A percentile compares a stretch with the other conserved stretches of the same genome.
These are phyloP conservation scores for Rhodofomes roseus DNA, from an alignment of 1,284 basidiomycete genomes.

Conservation along the genomic window DNA sequence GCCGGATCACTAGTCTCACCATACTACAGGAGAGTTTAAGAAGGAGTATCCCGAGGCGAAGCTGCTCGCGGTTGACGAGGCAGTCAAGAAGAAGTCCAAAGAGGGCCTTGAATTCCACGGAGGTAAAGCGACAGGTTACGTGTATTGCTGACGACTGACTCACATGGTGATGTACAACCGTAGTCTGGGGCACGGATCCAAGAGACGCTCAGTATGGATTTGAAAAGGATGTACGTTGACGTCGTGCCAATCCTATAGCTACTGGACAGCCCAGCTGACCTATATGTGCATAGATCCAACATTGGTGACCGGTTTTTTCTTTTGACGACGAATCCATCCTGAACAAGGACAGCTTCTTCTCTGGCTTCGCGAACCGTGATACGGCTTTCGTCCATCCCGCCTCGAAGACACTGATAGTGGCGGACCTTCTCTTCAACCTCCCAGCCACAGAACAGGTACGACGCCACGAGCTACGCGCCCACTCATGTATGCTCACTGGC, in stretches of 20 bases:
- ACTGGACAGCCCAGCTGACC: conserved; percentile 1
- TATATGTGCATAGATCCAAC: conserved; percentile 45
- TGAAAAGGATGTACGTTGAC: conserved; percentile 65
- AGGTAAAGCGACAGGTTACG: conserved; percentile 39
- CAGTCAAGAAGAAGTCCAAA: conserved; percentile 39
- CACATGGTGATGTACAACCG: no score
- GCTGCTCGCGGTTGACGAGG: conserved; percentile 61
- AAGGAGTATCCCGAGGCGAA: conserved; percentile 77
- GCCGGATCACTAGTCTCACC: neutral
- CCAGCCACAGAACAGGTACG: conserved; percentile 81
- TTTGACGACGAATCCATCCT: neutral
- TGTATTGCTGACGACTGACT: no score
- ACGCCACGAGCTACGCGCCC: neutral
- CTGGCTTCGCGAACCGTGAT: conserved; percentile 83
- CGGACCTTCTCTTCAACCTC: conserved; percentile 85
- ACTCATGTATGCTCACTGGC: neutral
- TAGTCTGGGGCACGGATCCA: conserved; percentile 39
- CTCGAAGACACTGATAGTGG: conserved; percentile 79
- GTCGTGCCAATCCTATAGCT: conserved; percentile 2
- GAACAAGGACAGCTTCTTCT: conserved; percentile 61
- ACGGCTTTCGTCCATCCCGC: conserved; percentile 84
- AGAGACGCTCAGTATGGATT: conserved; percentile 72
- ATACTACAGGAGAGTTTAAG: conserved; percentile 57
- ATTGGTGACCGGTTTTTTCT: conserved; percentile 40
- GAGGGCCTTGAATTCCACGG: conserved; percentile 51